These are phyloP conservation scores for Sanghuangporus sanghuang DNA, from an alignment of 1,284 basidiomycete species.

Conservation along the genomic window DNA sequence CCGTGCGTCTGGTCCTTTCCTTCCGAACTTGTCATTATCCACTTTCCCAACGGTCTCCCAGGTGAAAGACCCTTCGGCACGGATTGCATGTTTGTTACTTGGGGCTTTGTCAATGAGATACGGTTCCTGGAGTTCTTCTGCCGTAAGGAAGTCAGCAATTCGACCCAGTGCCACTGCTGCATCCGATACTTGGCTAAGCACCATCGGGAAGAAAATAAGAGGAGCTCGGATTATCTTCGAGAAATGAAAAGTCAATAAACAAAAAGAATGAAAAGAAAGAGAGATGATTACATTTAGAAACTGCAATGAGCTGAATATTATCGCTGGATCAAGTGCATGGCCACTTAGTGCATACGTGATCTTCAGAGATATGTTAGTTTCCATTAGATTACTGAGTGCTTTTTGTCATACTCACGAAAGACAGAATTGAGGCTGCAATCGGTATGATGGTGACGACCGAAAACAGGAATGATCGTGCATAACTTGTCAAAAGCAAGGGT, in stretches of 20 bases:
- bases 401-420: conserved; percentile 48
- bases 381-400: not conserved
- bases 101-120: conserved; percentile 39
- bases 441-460: conserved; percentile 59
- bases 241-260: not conserved
- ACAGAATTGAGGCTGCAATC: conserved; percentile 62
- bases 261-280: not conserved
- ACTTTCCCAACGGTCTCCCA: conserved; percentile 53
- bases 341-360: conserved; percentile 65
- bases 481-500: conserved; percentile 26
- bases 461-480: conserved; percentile 51
- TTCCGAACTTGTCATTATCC: conserved; percentile 23
- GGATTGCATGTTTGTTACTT: conserved; percentile 41
- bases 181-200: conserved; percentile 47
- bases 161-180: conserved; percentile 59
- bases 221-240: conserved; percentile 51
- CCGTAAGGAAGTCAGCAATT: conserved; percentile 52
- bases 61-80: conserved; percentile 60
- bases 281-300: conserved; percentile 61
- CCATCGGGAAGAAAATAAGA: conserved; percentile 47
- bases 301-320: conserved; percentile 71
- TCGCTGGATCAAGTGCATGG: conserved; percentile 60
- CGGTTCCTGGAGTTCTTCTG: conserved; percentile 57
- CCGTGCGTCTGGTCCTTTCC: conserved; percentile 8
- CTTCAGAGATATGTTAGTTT: not conserved